Conservation (phyloP, 75 land plant genomes). For the Isoetes taiwanensis region DNA sequence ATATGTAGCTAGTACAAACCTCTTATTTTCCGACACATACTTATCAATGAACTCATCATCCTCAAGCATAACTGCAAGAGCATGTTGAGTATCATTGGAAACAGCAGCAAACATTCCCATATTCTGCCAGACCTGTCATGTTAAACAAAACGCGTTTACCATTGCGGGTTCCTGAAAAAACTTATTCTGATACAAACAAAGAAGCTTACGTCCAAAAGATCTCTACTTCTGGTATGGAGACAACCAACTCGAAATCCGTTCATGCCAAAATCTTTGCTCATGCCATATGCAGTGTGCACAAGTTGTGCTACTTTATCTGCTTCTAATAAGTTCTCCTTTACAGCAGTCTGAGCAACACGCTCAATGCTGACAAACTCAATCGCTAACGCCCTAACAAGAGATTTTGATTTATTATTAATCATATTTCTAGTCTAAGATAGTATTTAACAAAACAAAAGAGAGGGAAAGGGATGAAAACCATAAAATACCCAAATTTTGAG, state of each 20-base stretch:
- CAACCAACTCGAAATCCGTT: constrained; percentile 37
- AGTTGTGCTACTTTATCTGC: constrained; percentile 16
- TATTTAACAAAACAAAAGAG: too few relatives aligned
- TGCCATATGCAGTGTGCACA: constrained; percentile 33
- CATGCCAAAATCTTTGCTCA: constrained; percentile 41
- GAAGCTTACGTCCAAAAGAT: constrained; percentile 16
- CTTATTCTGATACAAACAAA: neutral
- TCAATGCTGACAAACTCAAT: constrained; percentile 32
- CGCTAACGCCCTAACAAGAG: constrained; percentile 9
- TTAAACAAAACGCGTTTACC: too few relatives aligned
- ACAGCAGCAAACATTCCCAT: constrained; percentile 44
- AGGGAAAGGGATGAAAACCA: too few relatives aligned
- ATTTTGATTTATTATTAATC: too few relatives aligned
- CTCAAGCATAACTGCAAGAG: constrained; percentile 29
- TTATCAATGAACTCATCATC: constrained; percentile 24
- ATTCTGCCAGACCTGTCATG: constrained; percentile 28
- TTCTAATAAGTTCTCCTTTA: constrained; percentile 19
- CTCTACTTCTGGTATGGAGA: constrained; percentile 25
- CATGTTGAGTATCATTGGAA: constrained; percentile 36
- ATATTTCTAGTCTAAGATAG: too few relatives aligned
- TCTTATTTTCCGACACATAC: constrained; percentile 30
- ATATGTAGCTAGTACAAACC: too few relatives aligned
- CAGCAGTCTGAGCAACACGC: constrained; percentile 24
- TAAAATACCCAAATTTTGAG: constrained; percentile 30
- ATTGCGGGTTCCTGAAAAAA: neutral